phyloP scores from a whole-genome alignment of 345 rosid species.

The Salix udensis region DNA sequence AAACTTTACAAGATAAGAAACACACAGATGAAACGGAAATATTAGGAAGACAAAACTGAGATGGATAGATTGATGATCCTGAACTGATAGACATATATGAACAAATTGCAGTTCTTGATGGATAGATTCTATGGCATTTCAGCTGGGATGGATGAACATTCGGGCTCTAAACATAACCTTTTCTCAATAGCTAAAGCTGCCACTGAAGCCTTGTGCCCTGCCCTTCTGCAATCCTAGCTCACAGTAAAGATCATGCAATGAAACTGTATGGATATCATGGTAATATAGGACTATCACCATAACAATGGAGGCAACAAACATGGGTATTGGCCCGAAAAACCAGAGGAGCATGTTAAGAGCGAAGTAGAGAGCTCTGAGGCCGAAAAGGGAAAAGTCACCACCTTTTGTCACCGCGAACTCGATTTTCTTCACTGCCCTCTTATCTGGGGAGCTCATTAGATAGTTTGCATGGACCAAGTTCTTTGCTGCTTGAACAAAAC shows the following conservation, averaged over 20 bases:
- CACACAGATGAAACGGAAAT: too few species aligned
- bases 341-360: slow-evolving; percentile 19
- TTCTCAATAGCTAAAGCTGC: slow-evolving; percentile 10
- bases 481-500: slow-evolving; percentile 23
- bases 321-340: slow-evolving; percentile 32
- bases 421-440: slow-evolving; percentile 14
- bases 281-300: slow-evolving; percentile 16
- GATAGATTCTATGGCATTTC: too few species aligned
- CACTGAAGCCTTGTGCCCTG: too few species aligned
- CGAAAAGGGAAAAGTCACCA: slow-evolving; percentile 9
- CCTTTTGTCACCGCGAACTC: slow-evolving; percentile 21
- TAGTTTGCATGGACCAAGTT: slow-evolving; percentile 28
- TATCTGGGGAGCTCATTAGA: slow-evolving; percentile 26
- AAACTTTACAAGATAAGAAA: too few species aligned
- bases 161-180: neutral
- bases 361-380: slow-evolving; percentile 25
- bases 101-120: too few species aligned
- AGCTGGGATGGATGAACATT: too few species aligned
- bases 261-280: slow-evolving; percentile 18
- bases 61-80: too few species aligned
- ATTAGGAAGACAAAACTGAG: too few species aligned
- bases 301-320: slow-evolving; percentile 21
- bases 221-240: neutral
- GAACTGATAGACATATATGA: too few species aligned
- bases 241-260: slow-evolving; percentile 9